Evolutionary conservation across 2,329 filamentous ascomycete species (phyloP).

Genomic region (Drechslerella dactyloides): DNA sequence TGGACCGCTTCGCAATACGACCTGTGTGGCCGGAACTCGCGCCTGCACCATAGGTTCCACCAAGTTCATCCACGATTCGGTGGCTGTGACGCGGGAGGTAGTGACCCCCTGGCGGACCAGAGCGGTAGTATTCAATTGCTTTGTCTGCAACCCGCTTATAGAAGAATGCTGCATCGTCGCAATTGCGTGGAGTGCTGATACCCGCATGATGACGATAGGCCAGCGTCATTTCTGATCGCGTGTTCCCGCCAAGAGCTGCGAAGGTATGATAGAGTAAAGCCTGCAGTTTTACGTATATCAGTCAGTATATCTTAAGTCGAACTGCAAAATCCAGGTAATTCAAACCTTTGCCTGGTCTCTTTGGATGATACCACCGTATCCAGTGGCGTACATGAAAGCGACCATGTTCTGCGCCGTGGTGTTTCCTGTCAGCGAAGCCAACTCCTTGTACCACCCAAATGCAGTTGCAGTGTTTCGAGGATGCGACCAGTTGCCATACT

Average conservation of each 20-base stretch:
- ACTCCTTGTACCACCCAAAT: conserved; percentile 78
- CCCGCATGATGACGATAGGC: conserved; percentile 85
- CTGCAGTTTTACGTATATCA: conserved; percentile 28
- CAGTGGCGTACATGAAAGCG: conserved; percentile 93
- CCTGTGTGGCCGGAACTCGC: conserved; percentile 90
- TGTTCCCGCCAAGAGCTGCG: conserved; percentile 81
- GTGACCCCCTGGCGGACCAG: conserved; percentile 87
- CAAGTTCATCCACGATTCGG: conserved; percentile 85
- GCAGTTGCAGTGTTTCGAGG: conserved; percentile 80
- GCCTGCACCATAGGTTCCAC: conserved; percentile 93
- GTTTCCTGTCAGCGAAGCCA: conserved; percentile 81
- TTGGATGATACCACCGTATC: conserved; percentile 79
- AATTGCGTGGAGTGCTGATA: conserved; percentile 83
- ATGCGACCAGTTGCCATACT: conserved; percentile 86
- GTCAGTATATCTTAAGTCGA: not conserved
- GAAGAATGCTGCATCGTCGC: conserved; percentile 81
- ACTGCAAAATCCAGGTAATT: not conserved
- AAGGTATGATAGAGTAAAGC: conserved; percentile 94
- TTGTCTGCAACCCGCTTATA: conserved; percentile 95
- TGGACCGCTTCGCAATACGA: conserved; percentile 72
- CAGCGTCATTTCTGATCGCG: conserved; percentile 88
- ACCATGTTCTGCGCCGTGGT: conserved; percentile 94
- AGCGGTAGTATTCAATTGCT: conserved; percentile 83
- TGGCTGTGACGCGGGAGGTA: conserved; percentile 78
- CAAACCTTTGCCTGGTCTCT: conserved; percentile 77